Evolutionary conservation across 352 stramenopile genomes (phyloP), one percentile per base, ranked within the genome.

Genomic region (Globisporangium cederbergense): DNA sequence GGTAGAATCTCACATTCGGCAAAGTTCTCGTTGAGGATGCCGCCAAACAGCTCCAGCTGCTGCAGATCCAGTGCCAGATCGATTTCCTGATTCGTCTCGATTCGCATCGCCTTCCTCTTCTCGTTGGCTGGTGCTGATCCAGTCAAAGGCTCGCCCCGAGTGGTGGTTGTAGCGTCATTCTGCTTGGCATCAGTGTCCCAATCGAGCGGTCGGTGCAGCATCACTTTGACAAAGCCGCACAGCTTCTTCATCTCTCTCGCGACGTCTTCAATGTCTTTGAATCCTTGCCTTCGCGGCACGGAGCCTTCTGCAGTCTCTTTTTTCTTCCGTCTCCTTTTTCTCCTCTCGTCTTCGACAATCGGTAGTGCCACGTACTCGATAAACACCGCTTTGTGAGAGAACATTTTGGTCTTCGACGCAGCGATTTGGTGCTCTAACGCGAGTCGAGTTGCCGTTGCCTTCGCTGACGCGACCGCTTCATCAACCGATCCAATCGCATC

Each of bases 1-100:
- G 49, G 25, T 13, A 43, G 2, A 18, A 71, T 25, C 43, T 82
- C 68, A 14, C 61, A 49, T 10, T 65, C 65, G 16, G 61, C 68
- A 61, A 90, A 79, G 58, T 92, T 90, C 49, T 90, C 83, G 32
- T 86, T 72, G 2, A 82, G 43, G 43, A 92, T 71, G 25, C 83
- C 85, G n/a, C 70, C 68, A 9, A 90, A 54, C 14, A 92, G 68
- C 58, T 90, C 78, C 3, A 91, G 58, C 40, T 91, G 83, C 32
- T 85, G 78, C 8, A 79, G 74, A 63, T 91, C 84, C 1, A 89
- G 53, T 1, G 73, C 62, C 16, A 90, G 18, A n/a, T 59, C 56
- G 3, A 79, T 69, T n/a, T 49, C 67, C n/a, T 71, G 65, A 8
- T 42, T 50, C 10, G 38, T 68, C 64, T 55, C n/a, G 22, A 73